These are phyloP conservation scores for Colletotrichum spaethianum DNA, from an alignment of 2,329 filamentous ascomycete species.

Conservation along the genomic window DNA sequence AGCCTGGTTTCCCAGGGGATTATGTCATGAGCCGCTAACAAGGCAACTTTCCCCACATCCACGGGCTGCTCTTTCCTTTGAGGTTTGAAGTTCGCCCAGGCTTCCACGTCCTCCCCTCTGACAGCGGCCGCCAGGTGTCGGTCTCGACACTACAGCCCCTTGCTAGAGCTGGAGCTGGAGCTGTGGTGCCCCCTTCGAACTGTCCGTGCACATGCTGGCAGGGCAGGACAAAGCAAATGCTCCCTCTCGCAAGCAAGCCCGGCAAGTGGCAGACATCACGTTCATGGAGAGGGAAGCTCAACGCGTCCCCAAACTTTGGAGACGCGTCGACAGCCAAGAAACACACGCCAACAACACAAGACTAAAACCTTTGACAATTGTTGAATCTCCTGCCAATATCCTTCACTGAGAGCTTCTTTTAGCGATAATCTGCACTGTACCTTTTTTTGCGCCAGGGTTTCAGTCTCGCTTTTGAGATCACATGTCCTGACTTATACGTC, in stretches of 20 bases:
- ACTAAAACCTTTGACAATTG: neutral
- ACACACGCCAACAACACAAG: neutral
- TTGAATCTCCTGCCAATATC: neutral
- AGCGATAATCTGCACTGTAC: neutral
- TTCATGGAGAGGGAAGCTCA: neutral
- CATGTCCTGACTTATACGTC: neutral
- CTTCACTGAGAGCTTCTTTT: neutral
- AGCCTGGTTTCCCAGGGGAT: constrained; percentile 13
- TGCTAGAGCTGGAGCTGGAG: neutral
- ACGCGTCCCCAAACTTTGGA: constrained; percentile 21
- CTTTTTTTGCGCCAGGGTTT: neutral
- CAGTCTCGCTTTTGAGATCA: neutral
- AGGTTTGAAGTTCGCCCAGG: neutral
- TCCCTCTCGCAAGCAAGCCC: neutral
- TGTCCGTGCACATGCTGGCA: neutral
- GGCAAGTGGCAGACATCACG: neutral
- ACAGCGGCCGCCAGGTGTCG: constrained; percentile 10
- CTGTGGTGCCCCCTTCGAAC: neutral
- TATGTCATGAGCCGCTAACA: constrained; percentile 32
- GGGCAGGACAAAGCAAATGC: constrained; percentile 17
- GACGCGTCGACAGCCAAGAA: constrained; percentile 10
- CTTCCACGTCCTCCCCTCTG: neutral
- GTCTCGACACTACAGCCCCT: neutral
- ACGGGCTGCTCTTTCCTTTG: neutral
- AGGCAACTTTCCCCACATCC: constrained; percentile 11